A percentile compares a stretch with the other conserved stretches of the same genome.
These are phyloP conservation scores for Geranium rotundifolium DNA, from an alignment of 345 rosid species.

Conservation along the genomic window DNA sequence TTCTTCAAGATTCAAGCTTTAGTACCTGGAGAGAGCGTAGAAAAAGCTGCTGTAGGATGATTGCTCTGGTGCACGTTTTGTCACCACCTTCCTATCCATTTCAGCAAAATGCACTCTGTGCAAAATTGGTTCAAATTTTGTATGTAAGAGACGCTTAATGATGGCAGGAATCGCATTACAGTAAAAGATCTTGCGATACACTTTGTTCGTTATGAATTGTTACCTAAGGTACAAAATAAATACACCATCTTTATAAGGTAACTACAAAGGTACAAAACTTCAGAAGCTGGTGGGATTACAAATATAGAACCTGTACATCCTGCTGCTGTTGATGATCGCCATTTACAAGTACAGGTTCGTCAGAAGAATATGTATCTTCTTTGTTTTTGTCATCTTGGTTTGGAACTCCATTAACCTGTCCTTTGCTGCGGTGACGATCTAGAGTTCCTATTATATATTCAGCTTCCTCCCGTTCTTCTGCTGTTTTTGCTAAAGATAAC, in stretches of 20 bases:
- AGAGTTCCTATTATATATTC: slow-evolving; percentile 36
- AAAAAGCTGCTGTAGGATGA: too few species aligned
- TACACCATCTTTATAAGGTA: not conserved
- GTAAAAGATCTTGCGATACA: too few species aligned
- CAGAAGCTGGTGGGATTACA: not conserved
- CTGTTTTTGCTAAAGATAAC: slow-evolving; percentile 60
- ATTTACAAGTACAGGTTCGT: not conserved
- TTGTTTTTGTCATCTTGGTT: slow-evolving; percentile 8
- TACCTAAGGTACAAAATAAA: too few species aligned
- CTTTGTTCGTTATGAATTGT: too few species aligned
- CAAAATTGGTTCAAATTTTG: too few species aligned
- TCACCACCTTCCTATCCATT: too few species aligned
- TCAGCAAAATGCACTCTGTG: too few species aligned
- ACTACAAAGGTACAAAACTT: not conserved
- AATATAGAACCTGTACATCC: not conserved
- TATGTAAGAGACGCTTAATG: too few species aligned
- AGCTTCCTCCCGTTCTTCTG: slow-evolving; percentile 58
- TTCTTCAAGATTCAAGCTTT: too few species aligned
- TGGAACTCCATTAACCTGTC: slow-evolving; percentile 15
- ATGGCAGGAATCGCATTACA: too few species aligned
- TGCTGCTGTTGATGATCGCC: not conserved
- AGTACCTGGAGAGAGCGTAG: too few species aligned
- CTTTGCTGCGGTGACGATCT: slow-evolving; percentile 8
- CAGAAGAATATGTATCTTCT: not conserved
- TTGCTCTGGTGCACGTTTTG: too few species aligned